Conservation (phyloP, 1,284 basidiomycete genomes). For the Sanghuangporus sanghuang region DNA sequence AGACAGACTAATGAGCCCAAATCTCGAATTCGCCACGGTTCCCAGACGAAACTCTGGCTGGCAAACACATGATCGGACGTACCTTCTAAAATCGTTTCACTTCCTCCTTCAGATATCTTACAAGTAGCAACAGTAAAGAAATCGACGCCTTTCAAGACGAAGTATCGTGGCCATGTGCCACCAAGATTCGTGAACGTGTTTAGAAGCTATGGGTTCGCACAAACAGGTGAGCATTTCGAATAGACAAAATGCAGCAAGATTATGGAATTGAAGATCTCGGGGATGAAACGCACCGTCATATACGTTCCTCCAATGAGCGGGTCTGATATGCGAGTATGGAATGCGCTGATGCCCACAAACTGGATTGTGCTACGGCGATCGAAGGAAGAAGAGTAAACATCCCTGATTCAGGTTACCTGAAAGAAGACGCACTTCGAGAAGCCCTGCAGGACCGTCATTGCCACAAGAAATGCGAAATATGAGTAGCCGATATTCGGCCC, state of each 20-base stretch:
- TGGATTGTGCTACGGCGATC: constrained; percentile 75
- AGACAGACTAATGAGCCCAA: background rate
- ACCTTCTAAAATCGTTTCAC: constrained; percentile 58
- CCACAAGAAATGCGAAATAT: constrained; percentile 79
- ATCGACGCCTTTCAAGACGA: constrained; percentile 90
- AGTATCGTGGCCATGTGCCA: constrained; percentile 96
- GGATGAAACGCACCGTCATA: constrained; percentile 72
- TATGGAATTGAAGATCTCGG: background rate
- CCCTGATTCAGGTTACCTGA: background rate
- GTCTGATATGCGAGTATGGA: constrained; percentile 96
- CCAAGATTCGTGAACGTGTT: constrained; percentile 98
- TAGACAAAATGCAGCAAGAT: constrained; percentile 1
- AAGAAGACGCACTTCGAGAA: constrained; percentile 69
- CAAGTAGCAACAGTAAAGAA: constrained; percentile 81
- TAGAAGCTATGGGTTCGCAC: constrained; percentile 54
- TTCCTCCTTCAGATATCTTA: constrained; percentile 51
- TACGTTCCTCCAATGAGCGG: constrained; percentile 97
- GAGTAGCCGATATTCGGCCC: constrained; percentile 63
- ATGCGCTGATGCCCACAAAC: constrained; percentile 97
- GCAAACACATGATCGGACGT: constrained; percentile 10
- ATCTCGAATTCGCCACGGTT: background rate
- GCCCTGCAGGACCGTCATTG: constrained; percentile 81
- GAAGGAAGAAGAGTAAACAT: constrained; percentile 4
- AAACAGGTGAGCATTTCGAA: constrained; percentile 14
- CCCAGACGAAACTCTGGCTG: background rate